phyloP scores from a whole-genome alignment of 208 protist genomes.

The Tritrichomonas musculus region DNA sequence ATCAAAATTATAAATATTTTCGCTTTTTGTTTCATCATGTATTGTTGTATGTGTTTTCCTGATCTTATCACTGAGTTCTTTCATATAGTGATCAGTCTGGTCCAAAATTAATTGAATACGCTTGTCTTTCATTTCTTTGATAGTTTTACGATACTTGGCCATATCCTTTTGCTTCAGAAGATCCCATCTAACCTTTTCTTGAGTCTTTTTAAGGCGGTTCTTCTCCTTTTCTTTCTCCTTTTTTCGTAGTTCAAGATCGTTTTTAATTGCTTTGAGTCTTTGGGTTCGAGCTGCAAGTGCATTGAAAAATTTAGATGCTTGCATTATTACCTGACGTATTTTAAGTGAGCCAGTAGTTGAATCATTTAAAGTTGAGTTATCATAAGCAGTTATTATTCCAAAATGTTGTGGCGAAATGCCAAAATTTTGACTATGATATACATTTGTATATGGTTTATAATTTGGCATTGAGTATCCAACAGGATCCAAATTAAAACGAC shows the following conservation, averaged over 20 bases:
- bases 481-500: background rate
- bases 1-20: background rate
- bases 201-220: background rate
- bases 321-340: background rate
- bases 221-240: background rate
- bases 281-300: background rate
- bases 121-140: background rate
- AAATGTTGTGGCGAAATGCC: background rate
- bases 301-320: background rate
- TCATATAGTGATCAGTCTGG: conserved; percentile 15
- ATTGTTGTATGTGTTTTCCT: background rate
- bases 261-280: background rate
- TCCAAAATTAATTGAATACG: background rate
- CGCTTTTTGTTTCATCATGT: background rate
- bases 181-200: background rate
- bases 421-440: background rate
- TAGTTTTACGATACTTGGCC: background rate
- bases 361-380: background rate
- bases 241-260: background rate
- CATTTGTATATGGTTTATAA: too few species aligned
- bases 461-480: background rate
- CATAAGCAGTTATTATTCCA: background rate
- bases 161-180: background rate
- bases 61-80: conserved; percentile 17
- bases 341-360: background rate